Evolutionary conservation across 371 early-diverging fungal genomes (phyloP), one percentile per base, ranked within the genome.

Genomic region (Syncephalastrum monosporum): DNA sequence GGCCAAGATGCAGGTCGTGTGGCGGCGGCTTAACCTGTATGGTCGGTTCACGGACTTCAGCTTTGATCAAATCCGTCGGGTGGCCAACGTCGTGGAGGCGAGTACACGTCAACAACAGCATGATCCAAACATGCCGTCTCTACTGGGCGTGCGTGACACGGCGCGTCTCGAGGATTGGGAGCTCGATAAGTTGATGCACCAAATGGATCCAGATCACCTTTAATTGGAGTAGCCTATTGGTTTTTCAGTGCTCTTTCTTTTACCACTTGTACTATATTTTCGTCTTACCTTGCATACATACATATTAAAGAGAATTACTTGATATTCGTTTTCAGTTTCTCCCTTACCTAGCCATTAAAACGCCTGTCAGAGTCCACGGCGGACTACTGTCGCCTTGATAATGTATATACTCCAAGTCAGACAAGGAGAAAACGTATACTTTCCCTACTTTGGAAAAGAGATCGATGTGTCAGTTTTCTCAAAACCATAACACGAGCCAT

Each of bases 111-210:
- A 33, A 33, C 60, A 60, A 27, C 45, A 53, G 48, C 54, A 48
- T 4, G 60, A 60, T 49, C 25, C 42, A 16, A 44, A 47, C 42
- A 10, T 33, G 10, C 19, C 24, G 6, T 47, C 42, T 13, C 15
- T 47, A 0, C 29, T 38, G 29, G n/a, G 45, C 10, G 16, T 25
- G 13, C 49, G 42, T 47, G 54, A 33, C 15, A 25, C 25, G 27
- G 48, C 50, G 10, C 16, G 55, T 45, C 50, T 57, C n/a, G 63
- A 67, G 19, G 68, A 67, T 15, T 67, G 68, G 68, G 68, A 67
- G 21, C 43, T 67, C 48, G 60, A 63, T 46, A 63, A 57, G 47
- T 19, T 63, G 50, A 60, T 67, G 53, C 60, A 55, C 14, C 53
- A 43, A 43, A 42, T 65, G 24, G 59, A 61, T 24, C 56, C 47